A percentile compares a stretch with the other conserved stretches of the same genome.
These are phyloP conservation scores for Macrolepiota albuminosa DNA, from an alignment of 768 basidiomycete genomes.

Conservation along the genomic window DNA sequence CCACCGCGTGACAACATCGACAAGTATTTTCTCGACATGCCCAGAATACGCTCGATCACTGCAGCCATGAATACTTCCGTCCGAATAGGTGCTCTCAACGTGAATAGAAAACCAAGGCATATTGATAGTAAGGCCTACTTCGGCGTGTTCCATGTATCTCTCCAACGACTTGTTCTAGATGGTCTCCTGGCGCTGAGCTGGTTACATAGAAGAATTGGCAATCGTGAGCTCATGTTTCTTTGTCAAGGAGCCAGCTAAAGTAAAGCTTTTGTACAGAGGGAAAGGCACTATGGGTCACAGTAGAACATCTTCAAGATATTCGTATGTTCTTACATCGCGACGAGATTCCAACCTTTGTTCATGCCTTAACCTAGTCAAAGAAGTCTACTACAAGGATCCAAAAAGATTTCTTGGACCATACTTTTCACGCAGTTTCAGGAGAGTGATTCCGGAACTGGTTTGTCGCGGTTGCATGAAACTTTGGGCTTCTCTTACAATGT, in stretches of 20 bases:
- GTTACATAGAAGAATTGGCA: background rate
- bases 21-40: background rate
- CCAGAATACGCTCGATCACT: background rate
- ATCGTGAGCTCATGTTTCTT: background rate
- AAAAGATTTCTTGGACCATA: background rate
- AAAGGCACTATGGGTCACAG: background rate
- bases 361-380: constrained; percentile 1
- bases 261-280: background rate
- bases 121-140: background rate
- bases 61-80: background rate
- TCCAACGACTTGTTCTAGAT: background rate
- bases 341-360: background rate
- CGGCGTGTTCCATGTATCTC: background rate
- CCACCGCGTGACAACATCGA: background rate
- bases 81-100: background rate
- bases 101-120: constrained; percentile 1
- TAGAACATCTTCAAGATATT: background rate
- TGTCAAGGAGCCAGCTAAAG: background rate
- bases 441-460: constrained; percentile 1
- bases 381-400: background rate
- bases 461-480: background rate
- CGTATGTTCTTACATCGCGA: background rate
- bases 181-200: background rate
- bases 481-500: background rate
- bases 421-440: background rate